These are phyloP conservation scores for Xanthoconium separans DNA, from an alignment of 1,284 basidiomycete species.

Conservation along the genomic window DNA sequence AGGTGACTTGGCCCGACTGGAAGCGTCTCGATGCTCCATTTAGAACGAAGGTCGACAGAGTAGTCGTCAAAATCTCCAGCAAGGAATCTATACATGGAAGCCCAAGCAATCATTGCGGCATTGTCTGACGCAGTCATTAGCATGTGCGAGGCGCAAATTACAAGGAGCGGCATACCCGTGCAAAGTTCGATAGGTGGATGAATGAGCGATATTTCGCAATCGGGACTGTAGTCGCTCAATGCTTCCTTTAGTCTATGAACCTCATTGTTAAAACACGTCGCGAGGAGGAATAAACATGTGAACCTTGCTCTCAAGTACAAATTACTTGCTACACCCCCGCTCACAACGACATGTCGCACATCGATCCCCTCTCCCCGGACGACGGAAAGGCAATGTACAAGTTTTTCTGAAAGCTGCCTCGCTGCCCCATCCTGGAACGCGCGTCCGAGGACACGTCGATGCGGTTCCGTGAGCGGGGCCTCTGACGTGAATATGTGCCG, in stretches of 20 bases:
- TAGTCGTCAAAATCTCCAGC: slow-evolving; percentile 64
- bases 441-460: slow-evolving; percentile 51
- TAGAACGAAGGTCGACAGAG: slow-evolving; percentile 52
- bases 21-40: slow-evolving; percentile 69
- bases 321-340: slow-evolving; percentile 92
- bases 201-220: slow-evolving; percentile 39
- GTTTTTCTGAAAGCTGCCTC: slow-evolving; percentile 73
- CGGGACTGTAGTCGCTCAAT: slow-evolving; percentile 36
- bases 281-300: slow-evolving; percentile 10
- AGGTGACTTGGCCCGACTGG: neutral
- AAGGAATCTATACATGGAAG: slow-evolving; percentile 80
- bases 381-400: slow-evolving; percentile 58
- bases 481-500: slow-evolving; percentile 39
- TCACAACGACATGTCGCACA: slow-evolving; percentile 68
- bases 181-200: slow-evolving; percentile 79
- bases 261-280: neutral
- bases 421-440: slow-evolving; percentile 75
- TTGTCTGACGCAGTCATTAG: slow-evolving; percentile 60
- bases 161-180: slow-evolving; percentile 58
- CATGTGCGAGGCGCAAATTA: neutral
- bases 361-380: slow-evolving; percentile 41
- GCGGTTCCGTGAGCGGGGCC: slow-evolving; percentile 35
- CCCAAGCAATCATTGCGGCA: slow-evolving; percentile 94
- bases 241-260: slow-evolving; percentile 42
- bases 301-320: slow-evolving; percentile 63